These are phyloP conservation scores for Moricandia moricandioides DNA, from an alignment of 345 rosid genomes.

Conservation along the genomic window DNA sequence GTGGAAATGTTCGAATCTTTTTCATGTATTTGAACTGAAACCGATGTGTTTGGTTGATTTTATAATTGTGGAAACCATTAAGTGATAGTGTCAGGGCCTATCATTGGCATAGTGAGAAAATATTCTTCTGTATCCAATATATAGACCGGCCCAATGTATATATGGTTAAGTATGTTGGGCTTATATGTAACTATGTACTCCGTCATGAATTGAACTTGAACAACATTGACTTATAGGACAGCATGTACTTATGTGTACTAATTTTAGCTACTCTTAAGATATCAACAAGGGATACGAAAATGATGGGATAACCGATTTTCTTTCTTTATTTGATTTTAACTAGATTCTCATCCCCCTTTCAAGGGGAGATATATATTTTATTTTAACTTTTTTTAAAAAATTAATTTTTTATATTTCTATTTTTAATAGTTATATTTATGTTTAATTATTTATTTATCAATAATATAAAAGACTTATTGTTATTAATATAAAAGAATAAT, in stretches of 20 bases:
- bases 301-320: not conserved
- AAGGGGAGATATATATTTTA: too few relatives aligned
- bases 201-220: not conserved
- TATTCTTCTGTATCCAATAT: not conserved
- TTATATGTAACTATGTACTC: not conserved
- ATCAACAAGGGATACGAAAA: not conserved
- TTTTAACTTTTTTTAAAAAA: too few relatives aligned
- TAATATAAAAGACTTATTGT: too few relatives aligned
- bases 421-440: too few relatives aligned
- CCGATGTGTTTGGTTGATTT: not conserved
- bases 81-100: not conserved
- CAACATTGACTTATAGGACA: not conserved
- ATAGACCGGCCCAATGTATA: not conserved
- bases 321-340: not conserved
- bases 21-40: not conserved
- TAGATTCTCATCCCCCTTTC: too few relatives aligned
- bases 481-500: too few relatives aligned
- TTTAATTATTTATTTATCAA: too few relatives aligned
- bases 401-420: too few relatives aligned
- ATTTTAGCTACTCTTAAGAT: not conserved
- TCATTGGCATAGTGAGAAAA: not conserved
- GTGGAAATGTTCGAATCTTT: not conserved
- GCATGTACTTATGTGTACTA: not conserved
- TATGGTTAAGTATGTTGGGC: not conserved
- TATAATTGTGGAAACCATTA: not conserved